A percentile compares a stretch with the other conserved stretches of the same genome.
phyloP scores from a whole-genome alignment of 2,329 filamentous ascomycete genomes.

The Venturia aucupariae region DNA sequence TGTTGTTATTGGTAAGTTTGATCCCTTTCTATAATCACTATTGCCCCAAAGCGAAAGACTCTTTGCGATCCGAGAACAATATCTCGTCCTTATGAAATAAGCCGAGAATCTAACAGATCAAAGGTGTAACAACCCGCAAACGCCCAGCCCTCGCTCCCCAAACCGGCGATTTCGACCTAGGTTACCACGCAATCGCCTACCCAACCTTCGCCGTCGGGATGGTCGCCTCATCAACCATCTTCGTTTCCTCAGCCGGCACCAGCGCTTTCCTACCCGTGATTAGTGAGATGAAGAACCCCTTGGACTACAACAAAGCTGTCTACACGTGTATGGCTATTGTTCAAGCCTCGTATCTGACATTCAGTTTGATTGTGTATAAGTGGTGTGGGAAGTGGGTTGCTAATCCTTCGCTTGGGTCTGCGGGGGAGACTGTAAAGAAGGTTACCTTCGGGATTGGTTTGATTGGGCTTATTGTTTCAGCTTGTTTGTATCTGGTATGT shows the following conservation, averaged over 20 bases:
- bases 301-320: slow-evolving; percentile 51
- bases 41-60: not conserved
- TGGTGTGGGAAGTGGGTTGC: slow-evolving; percentile 56
- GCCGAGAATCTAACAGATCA: not conserved
- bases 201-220: slow-evolving; percentile 52
- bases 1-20: slow-evolving; percentile 32
- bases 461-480: slow-evolving; percentile 44
- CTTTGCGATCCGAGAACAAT: not conserved
- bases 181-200: slow-evolving; percentile 46
- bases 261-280: slow-evolving; percentile 56
- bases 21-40: not conserved
- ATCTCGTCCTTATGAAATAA: slow-evolving; percentile 29
- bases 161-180: slow-evolving; percentile 50
- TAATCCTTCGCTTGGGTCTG: slow-evolving; percentile 51
- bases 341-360: slow-evolving; percentile 47
- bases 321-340: slow-evolving; percentile 51
- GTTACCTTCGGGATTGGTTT: slow-evolving; percentile 51
- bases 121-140: slow-evolving; percentile 44
- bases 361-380: slow-evolving; percentile 51
- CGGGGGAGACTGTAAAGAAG: slow-evolving; percentile 51
- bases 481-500: slow-evolving; percentile 31
- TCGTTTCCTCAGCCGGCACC: slow-evolving; percentile 50
- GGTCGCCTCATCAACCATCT: slow-evolving; percentile 49
- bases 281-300: slow-evolving; percentile 52
- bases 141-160: slow-evolving; percentile 53